phyloP scores from a whole-genome alignment of 192 early-diverging fungal species.

The Backusella luteola region DNA sequence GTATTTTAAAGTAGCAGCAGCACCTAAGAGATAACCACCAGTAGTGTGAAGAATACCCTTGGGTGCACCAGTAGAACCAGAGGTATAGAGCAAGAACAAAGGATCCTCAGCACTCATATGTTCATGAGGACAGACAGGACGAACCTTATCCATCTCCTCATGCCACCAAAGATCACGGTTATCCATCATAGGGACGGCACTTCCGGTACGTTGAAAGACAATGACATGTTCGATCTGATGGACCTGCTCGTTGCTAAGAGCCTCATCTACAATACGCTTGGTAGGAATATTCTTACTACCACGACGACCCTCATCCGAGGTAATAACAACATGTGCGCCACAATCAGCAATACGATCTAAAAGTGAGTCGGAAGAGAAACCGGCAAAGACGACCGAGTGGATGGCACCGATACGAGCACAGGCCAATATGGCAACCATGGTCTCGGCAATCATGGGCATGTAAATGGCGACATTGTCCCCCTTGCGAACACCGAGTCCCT shows the following conservation, averaged over 20 bases:
- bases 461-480: slow-evolving; percentile 96
- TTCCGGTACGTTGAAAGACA: slow-evolving; percentile 90
- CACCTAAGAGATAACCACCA: slow-evolving; percentile 90
- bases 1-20: slow-evolving; percentile 80
- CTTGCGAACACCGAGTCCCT: slow-evolving; percentile 79
- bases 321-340: slow-evolving; percentile 78
- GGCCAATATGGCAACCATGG: slow-evolving; percentile 87
- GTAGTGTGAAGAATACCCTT: slow-evolving; percentile 95
- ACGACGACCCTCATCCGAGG: slow-evolving; percentile 91
- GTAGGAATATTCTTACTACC: slow-evolving; percentile 85
- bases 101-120: slow-evolving; percentile 89
- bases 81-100: slow-evolving; percentile 93
- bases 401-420: slow-evolving; percentile 92
- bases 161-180: slow-evolving; percentile 94
- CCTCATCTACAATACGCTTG: slow-evolving; percentile 93
- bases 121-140: slow-evolving; percentile 83
- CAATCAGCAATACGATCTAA: slow-evolving; percentile 90
- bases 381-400: slow-evolving; percentile 97
- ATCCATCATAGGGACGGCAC: slow-evolving; percentile 67
- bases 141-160: slow-evolving; percentile 78
- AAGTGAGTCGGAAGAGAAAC: slow-evolving; percentile 90
- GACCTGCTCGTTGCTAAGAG: slow-evolving; percentile 62
- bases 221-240: slow-evolving; percentile 83
- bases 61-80: slow-evolving; percentile 84
- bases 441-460: slow-evolving; percentile 97